Base-by-base conservation (phyloP, 345 rosid genomes). In the Populus pruinosa region DNA sequence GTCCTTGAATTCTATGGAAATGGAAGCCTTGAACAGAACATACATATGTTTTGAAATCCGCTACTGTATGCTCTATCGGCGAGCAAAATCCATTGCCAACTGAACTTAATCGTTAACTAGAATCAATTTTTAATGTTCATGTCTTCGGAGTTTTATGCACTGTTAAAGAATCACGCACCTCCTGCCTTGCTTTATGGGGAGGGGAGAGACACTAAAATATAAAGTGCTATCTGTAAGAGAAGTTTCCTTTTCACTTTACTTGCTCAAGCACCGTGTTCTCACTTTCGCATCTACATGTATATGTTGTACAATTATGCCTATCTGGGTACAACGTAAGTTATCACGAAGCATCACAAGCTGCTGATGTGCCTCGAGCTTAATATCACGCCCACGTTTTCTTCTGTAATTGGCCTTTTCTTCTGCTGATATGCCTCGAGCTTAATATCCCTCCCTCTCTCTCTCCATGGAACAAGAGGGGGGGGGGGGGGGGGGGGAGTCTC, bases 111-210 rank as follows among this genome's bases (percentile, higher is more conserved):
- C 31, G 1, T 14, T 20, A 5, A 66, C 8, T 21, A 67, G 4
- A 33, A 20, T 5, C 43, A 41, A 43, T 14, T 20, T 13, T 41
- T 59, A 18, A 41, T 63, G 61, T 20, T 31, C 18, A 25, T 8
- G 62, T 59, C 18, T 62, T 69, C 38, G 43, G 71, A 64, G 66
- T 73, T 41, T 49, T 44, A 38, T 78, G 72, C 63, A 71, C 36
- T 79, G 77, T 62, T 82, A 77, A 69, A 75, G 83, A 79, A 77
- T 77, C 78, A 75, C 81, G 87, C 87, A 82, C 83, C 87, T 76
- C 88, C 65, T 76, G 82, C 73, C 67, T 75, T 79, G 80, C 86
- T 82, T 85, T 75, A 69, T 72, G 77, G 62, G 50, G 77, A 25
- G 63, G 50, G 6, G 31, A 44, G 31, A 14, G 31, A 14, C 53